Percentiles rank a stretch among this genome's conserved stretches.
These are phyloP conservation scores for Schizosaccharomyces octosporus DNA, from an alignment of 805 yeast species.

Conservation along the genomic window DNA sequence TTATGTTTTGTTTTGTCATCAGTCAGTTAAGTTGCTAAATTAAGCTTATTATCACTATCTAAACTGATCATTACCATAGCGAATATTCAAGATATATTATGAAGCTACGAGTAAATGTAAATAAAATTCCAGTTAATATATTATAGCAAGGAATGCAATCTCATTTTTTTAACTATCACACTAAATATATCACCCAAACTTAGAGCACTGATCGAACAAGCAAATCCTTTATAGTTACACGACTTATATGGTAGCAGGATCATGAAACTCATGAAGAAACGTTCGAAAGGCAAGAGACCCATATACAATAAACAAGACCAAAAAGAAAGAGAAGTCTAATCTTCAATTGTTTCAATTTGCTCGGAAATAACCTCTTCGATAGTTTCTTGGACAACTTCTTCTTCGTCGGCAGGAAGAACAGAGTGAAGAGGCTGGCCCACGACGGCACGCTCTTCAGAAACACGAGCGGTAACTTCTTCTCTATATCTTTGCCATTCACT, in stretches of 20 bases:
- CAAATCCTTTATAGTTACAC: background rate
- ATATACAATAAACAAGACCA: background rate
- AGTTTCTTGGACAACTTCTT: slow-evolving; percentile 49
- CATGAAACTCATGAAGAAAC: background rate
- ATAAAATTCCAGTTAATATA: no score
- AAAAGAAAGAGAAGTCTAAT: background rate
- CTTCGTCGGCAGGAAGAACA: slow-evolving; percentile 19
- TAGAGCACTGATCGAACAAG: background rate
- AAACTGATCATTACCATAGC: no score
- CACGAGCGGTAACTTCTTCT: slow-evolving; percentile 22
- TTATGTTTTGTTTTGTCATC: no score
- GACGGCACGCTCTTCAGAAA: slow-evolving; percentile 18
- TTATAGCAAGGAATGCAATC: background rate
- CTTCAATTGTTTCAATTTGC: slow-evolving; percentile 15
- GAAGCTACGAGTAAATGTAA: no score
- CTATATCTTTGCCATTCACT: slow-evolving; percentile 76
- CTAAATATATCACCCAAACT: background rate
- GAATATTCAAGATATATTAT: no score
- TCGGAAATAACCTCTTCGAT: slow-evolving; percentile 36
- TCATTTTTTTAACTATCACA: background rate
- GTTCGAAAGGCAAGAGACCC: background rate
- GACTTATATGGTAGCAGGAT: background rate
- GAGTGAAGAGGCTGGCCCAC: slow-evolving; percentile 13
- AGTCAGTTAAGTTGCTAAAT: no score
- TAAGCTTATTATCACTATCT: no score